Evolutionary conservation across 176 grass and related monocot genomes (phyloP).

Genomic region (Eleusine indica): DNA sequence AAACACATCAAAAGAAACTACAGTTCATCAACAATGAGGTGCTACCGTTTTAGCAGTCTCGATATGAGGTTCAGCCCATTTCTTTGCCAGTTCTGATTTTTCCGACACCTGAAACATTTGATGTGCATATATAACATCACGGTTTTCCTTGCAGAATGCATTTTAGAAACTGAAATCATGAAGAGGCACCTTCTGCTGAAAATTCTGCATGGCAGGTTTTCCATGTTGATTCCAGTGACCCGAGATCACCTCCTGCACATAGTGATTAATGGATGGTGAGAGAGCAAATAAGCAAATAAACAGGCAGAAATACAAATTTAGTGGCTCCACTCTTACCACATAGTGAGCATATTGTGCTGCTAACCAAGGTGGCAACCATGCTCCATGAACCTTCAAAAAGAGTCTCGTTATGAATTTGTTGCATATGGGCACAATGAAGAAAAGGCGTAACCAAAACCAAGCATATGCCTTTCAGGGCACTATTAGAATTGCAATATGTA

Average conservation of each 20-base stretch:
- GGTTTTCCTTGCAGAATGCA: constrained; percentile 3
- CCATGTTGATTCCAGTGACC: constrained; percentile 78
- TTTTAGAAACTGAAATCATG: constrained; percentile 17
- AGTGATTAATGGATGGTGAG: constrained; percentile 3
- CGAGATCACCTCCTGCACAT: constrained; percentile 69
- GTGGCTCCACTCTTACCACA: constrained; percentile 46
- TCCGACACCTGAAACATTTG: constrained; percentile 68
- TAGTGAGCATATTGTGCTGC: constrained; percentile 52
- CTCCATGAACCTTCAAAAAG: constrained; percentile 76
- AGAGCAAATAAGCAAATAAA: constrained; percentile 10
- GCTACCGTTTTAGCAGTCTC: constrained; percentile 71
- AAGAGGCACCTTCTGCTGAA: constrained; percentile 65
- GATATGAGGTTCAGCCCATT: constrained; percentile 83
- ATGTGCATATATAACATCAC: background rate
- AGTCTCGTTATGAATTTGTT: constrained; percentile 11
- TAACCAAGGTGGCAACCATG: constrained; percentile 98
- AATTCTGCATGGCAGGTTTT: constrained; percentile 64
- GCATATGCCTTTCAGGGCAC: constrained; percentile 5
- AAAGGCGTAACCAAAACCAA: background rate
- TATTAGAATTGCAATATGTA: background rate
- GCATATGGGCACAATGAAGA: background rate
- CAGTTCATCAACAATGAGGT: background rate
- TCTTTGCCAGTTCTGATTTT: constrained; percentile 79
- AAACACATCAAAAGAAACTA: constrained; percentile 27
- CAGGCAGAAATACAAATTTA: background rate